Evolutionary conservation across 2,329 filamentous ascomycete species (phyloP), one percentile per base, ranked within the genome.

Genomic region (Cyphellophora europaea): DNA sequence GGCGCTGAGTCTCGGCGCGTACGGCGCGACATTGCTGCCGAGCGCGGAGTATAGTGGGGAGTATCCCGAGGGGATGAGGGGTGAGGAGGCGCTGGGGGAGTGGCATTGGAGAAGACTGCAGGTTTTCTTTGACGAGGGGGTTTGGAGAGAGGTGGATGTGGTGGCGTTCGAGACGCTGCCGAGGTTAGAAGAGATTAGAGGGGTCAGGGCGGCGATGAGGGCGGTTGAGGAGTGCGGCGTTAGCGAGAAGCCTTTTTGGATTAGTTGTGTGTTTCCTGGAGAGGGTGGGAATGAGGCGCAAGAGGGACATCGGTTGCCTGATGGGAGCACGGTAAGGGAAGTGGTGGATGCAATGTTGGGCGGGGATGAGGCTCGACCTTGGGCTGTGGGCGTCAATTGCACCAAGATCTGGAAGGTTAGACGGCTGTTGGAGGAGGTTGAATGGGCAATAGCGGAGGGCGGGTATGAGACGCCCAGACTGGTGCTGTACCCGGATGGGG

Each of bases 351-450:
- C 58, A 16, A 58, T 65, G 45, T 15, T 67, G 18, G 21, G 21
- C 21, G 27, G 40, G 38, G 16, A 37, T 44, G 16, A 40, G 40
- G 32, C 14, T 8, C 27, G 3, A 19, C 77, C 77, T 0, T 77
- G 71, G 70, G 77, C 71, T 0, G 65, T 83, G 15, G 78, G 79
- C 2, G 69, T 82, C 49, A 82, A 82, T 55, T 82, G 78, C 53
- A 82, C 61, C 3, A 59, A 60, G 37, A 42, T 61, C 25, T 43
- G 51, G 36, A 59, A 56, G 32, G 43, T 61, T 18, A 27, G 40
- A 12, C 19, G 19, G 10, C 42, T 58, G 17, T 42, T 58, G 13
- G 34, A 39, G 5, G 36, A 45, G 6, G 54, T 55, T 38, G 50
- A 54, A 33, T 37, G 45, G n/a, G 48, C 6, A 52, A 77, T 11